Base-by-base conservation (phyloP, 768 basidiomycete species). In the Hygrophorus pudorinus region DNA sequence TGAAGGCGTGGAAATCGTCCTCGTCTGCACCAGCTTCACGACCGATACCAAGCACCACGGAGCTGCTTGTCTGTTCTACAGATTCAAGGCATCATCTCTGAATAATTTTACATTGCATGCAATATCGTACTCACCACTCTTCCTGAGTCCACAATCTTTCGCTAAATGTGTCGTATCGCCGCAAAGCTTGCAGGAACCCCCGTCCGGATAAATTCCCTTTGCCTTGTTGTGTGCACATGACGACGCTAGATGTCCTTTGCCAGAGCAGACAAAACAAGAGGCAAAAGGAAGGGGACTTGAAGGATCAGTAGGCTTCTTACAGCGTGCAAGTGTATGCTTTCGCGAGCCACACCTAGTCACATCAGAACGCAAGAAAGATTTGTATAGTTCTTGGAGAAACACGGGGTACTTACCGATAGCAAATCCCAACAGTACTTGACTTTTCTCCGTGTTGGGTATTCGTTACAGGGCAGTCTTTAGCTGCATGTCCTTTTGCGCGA, bases 111-210 rank as follows among this genome's bases (percentile, higher is more conserved):
- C 7, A 4, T 40, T 1, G 24, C 4, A 3, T 21, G 11, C n/a
- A 18, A 7, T 20, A 16, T 10, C 20, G 17, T 36, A 53, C 65
- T 28, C 45, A 72, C 85, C 79, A 57, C 71, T 63, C 56, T 73
- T 76, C 40, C 83, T 64, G 38, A 85, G 64, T 12, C 63, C 70
- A 57, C 93, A 97, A 59, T 94, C 78, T 56, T 77, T 86, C 0
- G 88, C 90, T 5, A 93, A 72, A 64, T 96, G 93, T 2, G 77
- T 73, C 4, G 80, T 91, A 45, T 86, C 78, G 6, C 82, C 79
- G 55, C 93, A 97, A 7, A 96, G 68, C 55, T 90, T 93, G 56
- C 93, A 97, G 46, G 71, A 76, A 2, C 93, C 93, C 18, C 91
- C 91, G 48, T 94, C 84, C 0, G 90, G 88, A 53, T 96, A 96